Conservation (phyloP, 2,329 filamentous ascomycete species). For the Fusarium buxicola region DNA sequence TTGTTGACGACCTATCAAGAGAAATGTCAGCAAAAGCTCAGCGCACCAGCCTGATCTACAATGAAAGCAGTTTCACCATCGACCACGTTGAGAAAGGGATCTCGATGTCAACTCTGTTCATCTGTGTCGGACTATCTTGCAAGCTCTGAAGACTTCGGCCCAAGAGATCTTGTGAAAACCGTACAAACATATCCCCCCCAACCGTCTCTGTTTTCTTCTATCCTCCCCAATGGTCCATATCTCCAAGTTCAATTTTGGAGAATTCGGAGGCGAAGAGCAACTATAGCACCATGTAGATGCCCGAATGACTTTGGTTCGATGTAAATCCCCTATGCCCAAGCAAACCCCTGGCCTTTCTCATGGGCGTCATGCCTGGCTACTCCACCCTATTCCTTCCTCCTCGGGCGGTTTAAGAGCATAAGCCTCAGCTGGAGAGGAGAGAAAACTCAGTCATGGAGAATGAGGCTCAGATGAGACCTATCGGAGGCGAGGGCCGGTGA, state of each 20-base stretch:
- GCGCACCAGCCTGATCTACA: constrained; percentile 6
- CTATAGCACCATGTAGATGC: background rate
- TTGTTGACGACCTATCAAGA: constrained; percentile 57
- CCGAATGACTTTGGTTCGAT: background rate
- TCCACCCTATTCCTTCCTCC: background rate
- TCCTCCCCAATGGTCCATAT: background rate
- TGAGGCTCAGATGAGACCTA: background rate
- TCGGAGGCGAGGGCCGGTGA: constrained; percentile 21
- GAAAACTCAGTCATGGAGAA: background rate
- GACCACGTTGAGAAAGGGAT: background rate
- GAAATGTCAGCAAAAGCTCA: constrained; percentile 54
- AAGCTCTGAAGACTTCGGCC: background rate
- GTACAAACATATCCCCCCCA: constrained; percentile 20
- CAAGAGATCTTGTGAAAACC: constrained; percentile 5
- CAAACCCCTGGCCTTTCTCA: background rate
- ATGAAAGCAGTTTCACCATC: background rate
- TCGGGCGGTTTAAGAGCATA: background rate
- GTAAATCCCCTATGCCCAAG: background rate
- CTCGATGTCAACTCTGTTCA: constrained; percentile 3
- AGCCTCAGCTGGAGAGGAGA: background rate
- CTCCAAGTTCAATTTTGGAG: constrained; percentile 7
- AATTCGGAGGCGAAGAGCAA: background rate
- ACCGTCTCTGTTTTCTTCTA: background rate
- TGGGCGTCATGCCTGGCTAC: background rate
- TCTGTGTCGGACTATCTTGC: constrained; percentile 2